Evolutionary conservation across 148 eudicot genomes (phyloP).

Genomic region (Nyssa sinensis): DNA sequence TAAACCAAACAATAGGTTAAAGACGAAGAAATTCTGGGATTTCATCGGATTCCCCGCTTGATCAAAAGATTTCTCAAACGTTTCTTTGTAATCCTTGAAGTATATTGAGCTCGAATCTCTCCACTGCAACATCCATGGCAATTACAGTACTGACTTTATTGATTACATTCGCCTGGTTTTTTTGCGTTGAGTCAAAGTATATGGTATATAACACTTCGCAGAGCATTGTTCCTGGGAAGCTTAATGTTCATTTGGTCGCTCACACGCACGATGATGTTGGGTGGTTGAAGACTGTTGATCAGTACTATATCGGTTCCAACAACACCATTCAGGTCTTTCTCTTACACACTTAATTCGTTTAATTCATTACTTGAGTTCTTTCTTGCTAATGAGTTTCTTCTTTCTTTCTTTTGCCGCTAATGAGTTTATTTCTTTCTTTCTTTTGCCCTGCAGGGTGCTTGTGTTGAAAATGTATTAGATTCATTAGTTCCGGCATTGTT

Average conservation of each 20-base stretch:
- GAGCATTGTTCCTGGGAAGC: constrained; percentile 51
- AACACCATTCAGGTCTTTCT: constrained; percentile 66
- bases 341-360: too few species aligned
- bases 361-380: too few species aligned
- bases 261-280: constrained; percentile 90
- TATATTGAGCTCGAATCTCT: not conserved
- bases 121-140: constrained; percentile 11
- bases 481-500: constrained; percentile 81
- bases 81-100: not conserved
- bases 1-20: not conserved
- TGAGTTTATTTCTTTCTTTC: not conserved
- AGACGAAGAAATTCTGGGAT: not conserved
- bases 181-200: constrained; percentile 50
- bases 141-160: constrained; percentile 9
- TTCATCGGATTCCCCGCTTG: not conserved
- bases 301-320: constrained; percentile 87
- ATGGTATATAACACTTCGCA: constrained; percentile 59
- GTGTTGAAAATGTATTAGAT: constrained; percentile 84
- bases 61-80: not conserved
- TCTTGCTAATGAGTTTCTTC: too few species aligned
- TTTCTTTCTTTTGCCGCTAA: too few species aligned
- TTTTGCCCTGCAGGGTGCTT: constrained; percentile 62
- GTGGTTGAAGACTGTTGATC: constrained; percentile 89
- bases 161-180: constrained; percentile 7
- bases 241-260: constrained; percentile 81